phyloP scores from a whole-genome alignment of 805 yeast species.

The Diddensiella caesifluorescens region DNA sequence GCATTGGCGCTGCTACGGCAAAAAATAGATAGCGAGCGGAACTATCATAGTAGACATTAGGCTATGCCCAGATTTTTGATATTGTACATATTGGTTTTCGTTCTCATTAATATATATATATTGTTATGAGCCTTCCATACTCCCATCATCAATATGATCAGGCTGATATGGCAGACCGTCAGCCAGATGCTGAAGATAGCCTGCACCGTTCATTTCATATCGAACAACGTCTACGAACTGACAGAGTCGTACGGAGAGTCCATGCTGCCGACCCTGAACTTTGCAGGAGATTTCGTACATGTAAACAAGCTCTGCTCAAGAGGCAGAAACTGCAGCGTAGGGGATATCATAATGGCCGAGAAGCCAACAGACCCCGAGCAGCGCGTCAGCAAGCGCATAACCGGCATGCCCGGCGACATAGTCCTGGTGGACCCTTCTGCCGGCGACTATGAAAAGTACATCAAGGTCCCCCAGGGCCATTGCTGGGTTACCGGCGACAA shows the following conservation, averaged over 20 bases:
- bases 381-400: constrained; percentile 85
- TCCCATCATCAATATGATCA: too few species aligned
- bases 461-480: constrained; percentile 87
- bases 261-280: constrained; percentile 86
- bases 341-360: constrained; percentile 81
- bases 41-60: neutral
- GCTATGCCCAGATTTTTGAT: neutral
- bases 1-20: constrained; percentile 27
- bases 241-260: constrained; percentile 88
- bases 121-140: too few species aligned
- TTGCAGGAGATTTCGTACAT: constrained; percentile 68
- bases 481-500: constrained; percentile 98
- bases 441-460: constrained; percentile 46
- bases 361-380: constrained; percentile 87
- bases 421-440: constrained; percentile 67
- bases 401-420: constrained; percentile 94
- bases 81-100: too few species aligned
- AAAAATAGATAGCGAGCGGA: constrained; percentile 19
- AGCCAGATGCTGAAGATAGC: constrained; percentile 32
- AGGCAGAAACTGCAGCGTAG: constrained; percentile 66
- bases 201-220: constrained; percentile 53
- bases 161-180: constrained; percentile 16
- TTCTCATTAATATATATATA: too few species aligned
- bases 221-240: constrained; percentile 63
- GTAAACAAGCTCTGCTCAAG: constrained; percentile 56